A percentile compares a stretch with the other conserved stretches of the same genome.
Evolutionary conservation across 2,329 filamentous ascomycete species (phyloP).

Genomic region (Talaromyces amestolkiae): DNA sequence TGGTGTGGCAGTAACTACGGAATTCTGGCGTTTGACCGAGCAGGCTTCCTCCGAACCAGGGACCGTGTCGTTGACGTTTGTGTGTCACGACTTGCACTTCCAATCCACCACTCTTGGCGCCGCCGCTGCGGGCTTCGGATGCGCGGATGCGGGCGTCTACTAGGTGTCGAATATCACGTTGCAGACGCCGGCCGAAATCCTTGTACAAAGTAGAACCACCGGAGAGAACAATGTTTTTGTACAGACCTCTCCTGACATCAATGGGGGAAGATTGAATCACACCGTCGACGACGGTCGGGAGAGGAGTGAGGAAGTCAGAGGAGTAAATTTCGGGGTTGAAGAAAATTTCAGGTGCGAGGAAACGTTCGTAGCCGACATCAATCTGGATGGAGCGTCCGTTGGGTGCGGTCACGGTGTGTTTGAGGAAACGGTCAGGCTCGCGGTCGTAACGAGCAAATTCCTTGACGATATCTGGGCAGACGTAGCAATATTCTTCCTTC

Average conservation of each 20-base stretch:
- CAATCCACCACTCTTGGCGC: slow-evolving; percentile 86
- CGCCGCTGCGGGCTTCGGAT: slow-evolving; percentile 86
- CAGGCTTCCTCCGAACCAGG: slow-evolving; percentile 97
- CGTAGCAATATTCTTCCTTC: slow-evolving; percentile 98
- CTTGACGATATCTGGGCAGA: slow-evolving; percentile 98
- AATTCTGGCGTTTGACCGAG: slow-evolving; percentile 97
- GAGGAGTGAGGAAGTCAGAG: slow-evolving; percentile 93
- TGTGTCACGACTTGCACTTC: slow-evolving; percentile 97
- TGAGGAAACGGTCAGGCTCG: slow-evolving; percentile 84
- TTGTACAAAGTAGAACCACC: slow-evolving; percentile 98
- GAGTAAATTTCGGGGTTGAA: slow-evolving; percentile 99
- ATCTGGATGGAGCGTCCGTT: slow-evolving; percentile 81
- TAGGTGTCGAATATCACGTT: slow-evolving; percentile 93
- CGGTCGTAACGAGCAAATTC: slow-evolving; percentile 93
- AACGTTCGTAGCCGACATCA: slow-evolving; percentile 96
- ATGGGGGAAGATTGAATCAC: slow-evolving; percentile 98
- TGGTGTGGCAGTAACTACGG: slow-evolving; percentile 96
- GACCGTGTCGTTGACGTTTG: slow-evolving; percentile 94
- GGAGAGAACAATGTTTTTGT: slow-evolving; percentile 99
- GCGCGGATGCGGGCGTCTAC: slow-evolving; percentile 91
- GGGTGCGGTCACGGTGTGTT: slow-evolving; percentile 82
- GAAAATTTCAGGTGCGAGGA: slow-evolving; percentile 97
- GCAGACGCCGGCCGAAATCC: slow-evolving; percentile 92
- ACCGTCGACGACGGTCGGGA: slow-evolving; percentile 89
- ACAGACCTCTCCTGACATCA: slow-evolving; percentile 91